Evolutionary conservation across 2,329 filamentous ascomycete genomes (phyloP).

Genomic region (Neopestalotiopsis sp.): DNA sequence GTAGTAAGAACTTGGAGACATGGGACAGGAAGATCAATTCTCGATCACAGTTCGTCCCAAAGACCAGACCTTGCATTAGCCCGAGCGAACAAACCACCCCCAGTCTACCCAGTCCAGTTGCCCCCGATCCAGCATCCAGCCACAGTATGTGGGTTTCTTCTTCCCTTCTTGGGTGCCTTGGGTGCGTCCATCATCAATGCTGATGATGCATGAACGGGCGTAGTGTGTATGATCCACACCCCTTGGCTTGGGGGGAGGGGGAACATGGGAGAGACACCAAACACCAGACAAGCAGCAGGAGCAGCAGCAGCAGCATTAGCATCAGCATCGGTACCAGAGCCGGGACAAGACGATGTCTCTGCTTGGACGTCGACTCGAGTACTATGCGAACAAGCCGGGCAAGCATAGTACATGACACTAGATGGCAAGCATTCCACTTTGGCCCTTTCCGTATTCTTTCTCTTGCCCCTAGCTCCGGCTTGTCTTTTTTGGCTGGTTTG

Average conservation of each 20-base stretch:
- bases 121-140: slow-evolving; percentile 2
- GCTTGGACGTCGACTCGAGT: neutral
- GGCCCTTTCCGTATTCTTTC: neutral
- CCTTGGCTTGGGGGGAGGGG: slow-evolving; percentile 4
- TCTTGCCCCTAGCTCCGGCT: neutral
- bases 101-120: neutral
- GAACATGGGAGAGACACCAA: too few relatives aligned
- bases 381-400: neutral
- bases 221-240: slow-evolving; percentile 18
- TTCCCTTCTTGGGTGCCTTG: neutral
- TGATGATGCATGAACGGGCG: slow-evolving; percentile 16
- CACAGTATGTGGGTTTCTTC: neutral
- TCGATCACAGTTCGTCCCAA: neutral
- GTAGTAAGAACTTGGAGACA: neutral
- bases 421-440: too few relatives aligned
- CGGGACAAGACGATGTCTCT: neutral
- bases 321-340: neutral
- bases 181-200: neutral
- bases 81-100: neutral
- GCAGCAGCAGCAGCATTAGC: too few relatives aligned
- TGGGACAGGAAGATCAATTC: neutral
- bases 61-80: neutral
- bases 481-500: neutral
- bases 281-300: neutral
- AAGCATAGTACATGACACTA: too few relatives aligned